These are phyloP conservation scores for Alternaria hordeiaustralica DNA, from an alignment of 2,329 filamentous ascomycete species.

Conservation along the genomic window DNA sequence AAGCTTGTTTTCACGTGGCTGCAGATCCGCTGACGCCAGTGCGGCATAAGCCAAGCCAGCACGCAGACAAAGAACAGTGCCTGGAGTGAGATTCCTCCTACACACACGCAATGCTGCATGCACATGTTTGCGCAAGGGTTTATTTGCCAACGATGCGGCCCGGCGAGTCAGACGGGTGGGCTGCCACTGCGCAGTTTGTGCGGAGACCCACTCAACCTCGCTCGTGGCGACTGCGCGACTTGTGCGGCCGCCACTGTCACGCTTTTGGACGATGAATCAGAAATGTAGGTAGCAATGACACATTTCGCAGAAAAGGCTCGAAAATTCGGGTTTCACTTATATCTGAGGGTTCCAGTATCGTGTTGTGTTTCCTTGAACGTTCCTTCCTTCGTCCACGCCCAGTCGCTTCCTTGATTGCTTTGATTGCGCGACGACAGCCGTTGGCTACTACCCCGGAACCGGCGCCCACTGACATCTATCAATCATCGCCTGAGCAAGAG, in stretches of 20 bases:
- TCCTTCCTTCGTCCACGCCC: slow-evolving; percentile 14
- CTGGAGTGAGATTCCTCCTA: background rate
- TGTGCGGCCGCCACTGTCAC: slow-evolving; percentile 25
- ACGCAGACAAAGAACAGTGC: background rate
- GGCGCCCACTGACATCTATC: slow-evolving; percentile 13
- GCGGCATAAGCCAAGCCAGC: background rate
- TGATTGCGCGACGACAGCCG: slow-evolving; percentile 29
- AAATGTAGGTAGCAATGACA: slow-evolving; percentile 19
- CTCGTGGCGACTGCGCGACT: slow-evolving; percentile 26
- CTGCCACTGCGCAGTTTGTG: slow-evolving; percentile 23
- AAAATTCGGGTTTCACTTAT: background rate
- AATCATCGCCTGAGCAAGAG: slow-evolving; percentile 20
- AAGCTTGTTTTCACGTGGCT: slow-evolving; percentile 17
- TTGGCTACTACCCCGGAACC: slow-evolving; percentile 21
- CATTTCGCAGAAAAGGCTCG: slow-evolving; percentile 6
- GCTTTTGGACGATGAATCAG: slow-evolving; percentile 1
- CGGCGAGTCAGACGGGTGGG: slow-evolving; percentile 1
- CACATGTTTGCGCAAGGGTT: slow-evolving; percentile 1
- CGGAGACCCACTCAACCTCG: slow-evolving; percentile 15
- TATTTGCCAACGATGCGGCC: background rate
- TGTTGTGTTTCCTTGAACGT: background rate
- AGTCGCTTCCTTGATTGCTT: slow-evolving; percentile 26
- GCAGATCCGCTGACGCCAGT: background rate
- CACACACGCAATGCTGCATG: background rate
- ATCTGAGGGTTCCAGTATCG: background rate